These are phyloP conservation scores for Ensete glaucum DNA, from an alignment of 176 grass and related monocot species.

Conservation along the genomic window DNA sequence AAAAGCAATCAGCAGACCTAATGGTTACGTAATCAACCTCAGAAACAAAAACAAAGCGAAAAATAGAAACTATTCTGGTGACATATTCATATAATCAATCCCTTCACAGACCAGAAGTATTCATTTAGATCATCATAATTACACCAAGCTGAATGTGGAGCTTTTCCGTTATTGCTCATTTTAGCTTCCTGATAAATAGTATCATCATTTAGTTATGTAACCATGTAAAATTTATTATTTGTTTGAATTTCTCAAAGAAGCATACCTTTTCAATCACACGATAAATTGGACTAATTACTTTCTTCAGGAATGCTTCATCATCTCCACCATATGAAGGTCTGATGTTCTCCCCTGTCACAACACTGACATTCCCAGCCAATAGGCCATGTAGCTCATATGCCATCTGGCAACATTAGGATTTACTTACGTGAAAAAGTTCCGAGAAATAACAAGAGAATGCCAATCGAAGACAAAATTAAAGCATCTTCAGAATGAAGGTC, in stretches of 20 bases:
- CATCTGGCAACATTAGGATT: constrained; percentile 42
- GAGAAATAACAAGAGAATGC: neutral
- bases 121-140: constrained; percentile 97
- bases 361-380: constrained; percentile 74
- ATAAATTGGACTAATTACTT: constrained; percentile 92
- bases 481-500: neutral
- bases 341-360: constrained; percentile 71
- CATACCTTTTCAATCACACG: constrained; percentile 65
- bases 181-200: constrained; percentile 55
- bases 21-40: too few relatives aligned
- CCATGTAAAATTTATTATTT: too few relatives aligned
- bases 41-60: too few relatives aligned
- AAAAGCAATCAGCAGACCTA: constrained; percentile 88
- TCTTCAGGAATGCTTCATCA: constrained; percentile 82
- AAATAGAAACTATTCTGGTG: too few relatives aligned
- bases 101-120: constrained; percentile 62
- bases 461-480: neutral
- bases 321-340: constrained; percentile 82
- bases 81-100: too few relatives aligned
- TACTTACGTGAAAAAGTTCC: neutral
- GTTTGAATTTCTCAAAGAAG: neutral
- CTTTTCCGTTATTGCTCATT: constrained; percentile 61
- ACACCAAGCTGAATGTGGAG: constrained; percentile 88
- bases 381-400: constrained; percentile 93
- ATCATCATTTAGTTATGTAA: neutral